phyloP scores from a whole-genome alignment of 345 rosid genomes.

The Luvunga scandens region DNA sequence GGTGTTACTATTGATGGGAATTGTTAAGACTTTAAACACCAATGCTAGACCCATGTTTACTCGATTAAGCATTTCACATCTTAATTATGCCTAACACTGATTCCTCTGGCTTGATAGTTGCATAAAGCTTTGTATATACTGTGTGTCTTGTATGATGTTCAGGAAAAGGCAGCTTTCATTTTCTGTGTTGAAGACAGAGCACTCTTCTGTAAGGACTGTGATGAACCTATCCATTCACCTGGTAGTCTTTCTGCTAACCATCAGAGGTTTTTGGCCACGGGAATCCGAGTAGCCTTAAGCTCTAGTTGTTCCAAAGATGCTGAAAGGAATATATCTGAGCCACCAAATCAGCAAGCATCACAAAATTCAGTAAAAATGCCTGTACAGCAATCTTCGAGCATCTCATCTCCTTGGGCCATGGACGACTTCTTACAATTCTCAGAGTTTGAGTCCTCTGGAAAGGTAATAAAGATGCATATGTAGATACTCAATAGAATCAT shows the following conservation, averaged over 20 bases:
- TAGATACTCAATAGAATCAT: not conserved
- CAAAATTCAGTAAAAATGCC: constrained; percentile 40
- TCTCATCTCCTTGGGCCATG: constrained; percentile 62
- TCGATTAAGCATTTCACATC: not conserved
- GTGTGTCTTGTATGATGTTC: constrained; percentile 6
- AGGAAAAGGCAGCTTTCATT: constrained; percentile 96
- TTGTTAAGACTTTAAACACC: not conserved
- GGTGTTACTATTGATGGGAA: not conserved
- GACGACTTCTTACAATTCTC: constrained; percentile 78
- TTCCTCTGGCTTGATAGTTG: not conserved
- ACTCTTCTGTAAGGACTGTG: constrained; percentile 82
- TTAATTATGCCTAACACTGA: not conserved
- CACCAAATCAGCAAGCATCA: constrained; percentile 50
- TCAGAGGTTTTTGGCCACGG: constrained; percentile 89
- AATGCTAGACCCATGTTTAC: not conserved
- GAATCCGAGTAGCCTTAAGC: constrained; percentile 76
- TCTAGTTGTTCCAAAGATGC: constrained; percentile 51
- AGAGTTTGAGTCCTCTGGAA: constrained; percentile 56
- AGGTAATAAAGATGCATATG: constrained; percentile 41
- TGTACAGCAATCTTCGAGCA: constrained; percentile 40
- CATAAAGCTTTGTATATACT: not conserved
- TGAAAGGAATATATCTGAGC: constrained; percentile 50
- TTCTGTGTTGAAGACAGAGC: constrained; percentile 99
- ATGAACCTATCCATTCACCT: constrained; percentile 70
- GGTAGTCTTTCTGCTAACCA: constrained; percentile 85